phyloP scores from a whole-genome alignment of 352 stramenopile genomes.

The Phytophthora chlamydospora region DNA sequence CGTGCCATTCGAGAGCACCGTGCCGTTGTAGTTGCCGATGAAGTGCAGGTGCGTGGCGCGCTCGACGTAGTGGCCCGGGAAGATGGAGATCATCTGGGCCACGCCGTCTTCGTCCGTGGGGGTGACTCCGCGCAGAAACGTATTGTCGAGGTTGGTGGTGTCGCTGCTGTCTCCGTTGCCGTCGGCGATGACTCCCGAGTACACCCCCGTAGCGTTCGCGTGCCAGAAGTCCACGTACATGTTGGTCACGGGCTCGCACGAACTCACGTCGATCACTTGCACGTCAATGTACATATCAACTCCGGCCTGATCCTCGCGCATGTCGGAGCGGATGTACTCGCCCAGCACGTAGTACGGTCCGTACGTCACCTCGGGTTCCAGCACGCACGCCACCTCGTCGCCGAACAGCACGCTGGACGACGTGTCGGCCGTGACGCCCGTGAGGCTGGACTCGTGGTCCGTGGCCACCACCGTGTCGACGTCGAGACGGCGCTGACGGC shows the following conservation, averaged over 20 bases:
- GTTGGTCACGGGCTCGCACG: conserved; percentile 28
- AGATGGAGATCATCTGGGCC: conserved; percentile 28
- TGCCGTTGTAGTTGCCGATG: conserved; percentile 30
- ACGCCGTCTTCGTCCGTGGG: conserved; percentile 31
- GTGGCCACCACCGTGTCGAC: conserved; percentile 23
- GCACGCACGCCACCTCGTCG: conserved; percentile 17
- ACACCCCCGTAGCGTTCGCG: conserved; percentile 37
- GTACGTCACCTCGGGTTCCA: conserved; percentile 36
- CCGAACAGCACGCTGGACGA: conserved; percentile 26
- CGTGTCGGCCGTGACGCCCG: conserved; percentile 19
- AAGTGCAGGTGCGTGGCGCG: conserved; percentile 39
- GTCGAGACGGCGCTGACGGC: conserved; percentile 29
- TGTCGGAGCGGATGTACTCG: conserved; percentile 32
- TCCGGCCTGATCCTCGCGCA: conserved; percentile 27
- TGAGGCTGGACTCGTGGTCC: conserved; percentile 29
- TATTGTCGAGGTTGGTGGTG: conserved; percentile 35
- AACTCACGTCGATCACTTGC: conserved; percentile 34
- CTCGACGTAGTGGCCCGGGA: conserved; percentile 32
- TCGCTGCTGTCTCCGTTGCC: conserved; percentile 38
- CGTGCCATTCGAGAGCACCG: conserved; percentile 23
- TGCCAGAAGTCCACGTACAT: conserved; percentile 42
- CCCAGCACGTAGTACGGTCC: conserved; percentile 36
- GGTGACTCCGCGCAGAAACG: conserved; percentile 28
- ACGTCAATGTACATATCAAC: conserved; percentile 33
- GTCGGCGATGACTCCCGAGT: conserved; percentile 29